Conservation (phyloP, 164 flowering plant species). For the Piper longum region DNA sequence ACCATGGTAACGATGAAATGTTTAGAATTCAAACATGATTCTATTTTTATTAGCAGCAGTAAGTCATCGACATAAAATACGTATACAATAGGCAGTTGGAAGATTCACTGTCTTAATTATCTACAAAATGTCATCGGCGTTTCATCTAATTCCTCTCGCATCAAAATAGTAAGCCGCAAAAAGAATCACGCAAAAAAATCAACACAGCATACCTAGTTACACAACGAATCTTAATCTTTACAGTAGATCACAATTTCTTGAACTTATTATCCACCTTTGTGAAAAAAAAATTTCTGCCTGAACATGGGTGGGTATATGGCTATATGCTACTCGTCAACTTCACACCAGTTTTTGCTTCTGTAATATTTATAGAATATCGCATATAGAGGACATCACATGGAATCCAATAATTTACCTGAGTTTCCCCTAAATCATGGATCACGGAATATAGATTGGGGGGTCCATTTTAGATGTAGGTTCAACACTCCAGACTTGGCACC, state of each 20-base stretch:
- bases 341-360: background rate
- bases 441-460: conserved; percentile 75
- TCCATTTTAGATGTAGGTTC: conserved; percentile 76
- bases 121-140: background rate
- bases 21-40: too few relatives aligned
- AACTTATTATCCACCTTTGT: background rate
- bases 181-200: background rate
- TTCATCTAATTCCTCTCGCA: background rate
- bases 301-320: background rate
- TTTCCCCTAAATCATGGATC: conserved; percentile 27
- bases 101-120: conserved; percentile 16
- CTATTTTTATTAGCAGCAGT: too few relatives aligned
- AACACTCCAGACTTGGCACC: conserved; percentile 67
- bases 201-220: too few relatives aligned
- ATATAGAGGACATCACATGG: background rate
- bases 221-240: too few relatives aligned
- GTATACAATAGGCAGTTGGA: too few relatives aligned
- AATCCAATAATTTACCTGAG: background rate
- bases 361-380: too few relatives aligned
- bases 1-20: too few relatives aligned
- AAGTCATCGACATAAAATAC: too few relatives aligned
- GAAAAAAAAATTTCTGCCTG: background rate
- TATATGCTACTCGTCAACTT: background rate
- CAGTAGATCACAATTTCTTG: too few relatives aligned
- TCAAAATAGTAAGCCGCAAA: background rate